phyloP scores from a whole-genome alignment of 345 rosid species.

The Sisymbrium irio region DNA sequence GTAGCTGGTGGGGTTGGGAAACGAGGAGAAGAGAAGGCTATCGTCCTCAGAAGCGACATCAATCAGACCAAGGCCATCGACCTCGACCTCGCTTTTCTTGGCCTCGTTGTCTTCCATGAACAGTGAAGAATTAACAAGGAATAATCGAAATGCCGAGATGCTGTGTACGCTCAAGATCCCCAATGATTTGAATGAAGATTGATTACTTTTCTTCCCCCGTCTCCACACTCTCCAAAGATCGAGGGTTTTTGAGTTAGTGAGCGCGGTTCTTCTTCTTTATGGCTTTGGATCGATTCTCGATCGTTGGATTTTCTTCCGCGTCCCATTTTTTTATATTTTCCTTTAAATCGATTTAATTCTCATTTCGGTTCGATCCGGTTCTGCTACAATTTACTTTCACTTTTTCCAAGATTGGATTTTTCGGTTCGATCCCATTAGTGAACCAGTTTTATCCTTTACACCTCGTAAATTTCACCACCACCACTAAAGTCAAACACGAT shows the following conservation, averaged over 20 bases:
- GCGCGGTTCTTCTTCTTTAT: slow-evolving; percentile 14
- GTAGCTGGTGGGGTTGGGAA: slow-evolving; percentile 31
- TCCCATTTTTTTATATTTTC: background rate
- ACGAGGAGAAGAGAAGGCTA: slow-evolving; percentile 63
- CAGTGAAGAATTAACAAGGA: background rate
- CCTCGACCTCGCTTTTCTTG: slow-evolving; percentile 35
- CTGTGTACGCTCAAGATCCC: background rate
- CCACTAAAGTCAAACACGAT: too few species aligned
- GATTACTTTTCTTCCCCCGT: background rate
- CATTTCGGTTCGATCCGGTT: background rate
- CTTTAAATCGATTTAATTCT: background rate
- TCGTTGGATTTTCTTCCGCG: slow-evolving; percentile 9
- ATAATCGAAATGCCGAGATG: background rate
- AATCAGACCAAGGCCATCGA: slow-evolving; percentile 61
- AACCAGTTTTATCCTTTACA: background rate
- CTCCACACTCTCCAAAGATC: slow-evolving; percentile 6
- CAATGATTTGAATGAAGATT: background rate
- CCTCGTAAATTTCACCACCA: background rate
- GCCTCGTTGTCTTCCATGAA: slow-evolving; percentile 53
- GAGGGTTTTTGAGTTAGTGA: slow-evolving; percentile 32
- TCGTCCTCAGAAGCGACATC: slow-evolving; percentile 88
- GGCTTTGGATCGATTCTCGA: slow-evolving; percentile 10
- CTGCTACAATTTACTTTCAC: background rate
- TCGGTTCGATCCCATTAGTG: background rate
- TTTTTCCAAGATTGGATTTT: background rate